A percentile compares a stretch with the other conserved stretches of the same genome.
These are phyloP conservation scores for Telopea speciosissima DNA, from an alignment of 177 flowering plant species.

Conservation along the genomic window DNA sequence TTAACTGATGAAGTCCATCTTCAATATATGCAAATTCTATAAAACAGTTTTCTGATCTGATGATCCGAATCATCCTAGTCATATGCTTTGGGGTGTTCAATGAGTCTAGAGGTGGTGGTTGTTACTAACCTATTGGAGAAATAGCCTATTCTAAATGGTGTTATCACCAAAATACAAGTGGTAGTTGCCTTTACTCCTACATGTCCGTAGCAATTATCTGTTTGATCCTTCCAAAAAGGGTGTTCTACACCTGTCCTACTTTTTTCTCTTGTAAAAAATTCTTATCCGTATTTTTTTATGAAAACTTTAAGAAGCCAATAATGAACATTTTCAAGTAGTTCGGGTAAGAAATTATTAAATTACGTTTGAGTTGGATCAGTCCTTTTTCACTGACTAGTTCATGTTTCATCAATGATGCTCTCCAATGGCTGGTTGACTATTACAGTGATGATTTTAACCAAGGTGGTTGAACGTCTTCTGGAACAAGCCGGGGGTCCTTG, in stretches of 20 bases:
- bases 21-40: neutral
- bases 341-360: too few relatives aligned
- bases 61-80: neutral
- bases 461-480: slow-evolving; percentile 40
- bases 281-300: too few relatives aligned
- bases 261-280: neutral
- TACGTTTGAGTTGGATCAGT: too few relatives aligned
- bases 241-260: neutral
- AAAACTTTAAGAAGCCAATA: too few relatives aligned
- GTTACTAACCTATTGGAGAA: neutral
- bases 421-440: slow-evolving; percentile 5
- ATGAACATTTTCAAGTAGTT: too few relatives aligned
- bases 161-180: neutral
- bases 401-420: neutral
- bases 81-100: neutral
- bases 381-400: too few relatives aligned
- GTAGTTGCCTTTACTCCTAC: neutral
- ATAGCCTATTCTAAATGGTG: neutral
- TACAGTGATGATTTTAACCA: slow-evolving; percentile 45
- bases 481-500: slow-evolving; percentile 18
- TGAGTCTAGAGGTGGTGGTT: neutral
- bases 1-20: neutral
- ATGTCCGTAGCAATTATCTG: neutral
- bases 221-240: neutral
- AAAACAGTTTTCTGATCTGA: neutral